Percentiles rank a stretch among this genome's conserved stretches.
Conservation (phyloP, 495 filamentous ascomycete genomes). For the Penicillium argentinense region DNA sequence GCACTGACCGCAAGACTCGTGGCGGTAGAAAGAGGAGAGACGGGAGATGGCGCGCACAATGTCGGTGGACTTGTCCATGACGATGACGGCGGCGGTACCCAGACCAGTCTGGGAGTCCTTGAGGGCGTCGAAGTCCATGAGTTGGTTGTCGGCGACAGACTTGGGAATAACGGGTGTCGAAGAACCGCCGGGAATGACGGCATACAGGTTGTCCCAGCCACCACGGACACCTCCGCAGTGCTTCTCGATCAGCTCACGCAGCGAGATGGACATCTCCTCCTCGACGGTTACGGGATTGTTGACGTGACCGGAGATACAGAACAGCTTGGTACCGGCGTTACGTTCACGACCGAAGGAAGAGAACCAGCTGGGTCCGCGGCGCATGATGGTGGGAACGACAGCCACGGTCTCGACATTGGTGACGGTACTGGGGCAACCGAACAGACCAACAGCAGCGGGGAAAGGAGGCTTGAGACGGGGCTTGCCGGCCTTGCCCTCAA, state of each 20-base stretch:
- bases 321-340: slow-evolving; percentile 95
- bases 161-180: slow-evolving; percentile 95
- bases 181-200: slow-evolving; percentile 93
- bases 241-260: slow-evolving; percentile 92
- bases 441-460: slow-evolving; percentile 93
- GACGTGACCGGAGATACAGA: slow-evolving; percentile 97
- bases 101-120: slow-evolving; percentile 97
- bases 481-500: slow-evolving; percentile 98
- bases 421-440: slow-evolving; percentile 96
- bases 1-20: slow-evolving; percentile 98
- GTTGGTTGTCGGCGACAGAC: slow-evolving; percentile 81
- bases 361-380: slow-evolving; percentile 91
- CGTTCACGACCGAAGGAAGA: slow-evolving; percentile 88
- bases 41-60: slow-evolving; percentile 91
- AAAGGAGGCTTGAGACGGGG: slow-evolving; percentile 98
- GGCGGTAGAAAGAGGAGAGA: slow-evolving; percentile 94
- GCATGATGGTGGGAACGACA: slow-evolving; percentile 93
- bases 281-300: slow-evolving; percentile 98
- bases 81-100: slow-evolving; percentile 96
- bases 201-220: slow-evolving; percentile 96
- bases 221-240: slow-evolving; percentile 96
- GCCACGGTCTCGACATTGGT: slow-evolving; percentile 97
- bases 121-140: slow-evolving; percentile 98
- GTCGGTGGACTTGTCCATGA: slow-evolving; percentile 97
- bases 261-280: slow-evolving; percentile 96